Base-by-base conservation (phyloP, 768 basidiomycete genomes). In the Hemileccinum rubropunctum region DNA sequence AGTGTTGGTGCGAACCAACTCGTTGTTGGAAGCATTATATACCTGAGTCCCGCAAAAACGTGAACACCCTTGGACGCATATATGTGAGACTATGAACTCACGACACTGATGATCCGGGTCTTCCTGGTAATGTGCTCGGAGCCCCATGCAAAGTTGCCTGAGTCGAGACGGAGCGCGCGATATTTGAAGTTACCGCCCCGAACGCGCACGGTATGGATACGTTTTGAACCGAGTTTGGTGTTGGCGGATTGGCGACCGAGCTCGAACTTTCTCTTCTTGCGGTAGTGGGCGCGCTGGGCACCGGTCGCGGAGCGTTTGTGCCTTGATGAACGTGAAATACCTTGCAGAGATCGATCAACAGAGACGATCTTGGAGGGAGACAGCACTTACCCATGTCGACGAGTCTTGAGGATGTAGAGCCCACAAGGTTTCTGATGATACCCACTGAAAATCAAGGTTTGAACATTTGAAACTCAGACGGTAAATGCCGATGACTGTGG, bases 211-310 rank as follows among this genome's bases (percentile, higher is more conserved):
- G 83, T 81, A 77, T 98, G 97, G 64, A 99, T 76, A 53, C 97
- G 91, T 79, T 98, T 98, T 48, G 86, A 66, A 44, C 97, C 95
- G 58, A 99, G 85, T 79, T 91, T 98, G 69, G 97, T 99, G 82
- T 77, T 93, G 60, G 97, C 97, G 51, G 97, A 79, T 71, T 98
- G 97, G 70, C 97, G 93, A 70, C 95, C 97, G 65, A 98, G 86
- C 82, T 99, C 97, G 76, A 98, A 98, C 79, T 98, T 98, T 87
- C 97, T 86, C 91, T 98, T 99, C 84, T 99, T 99, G 81, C 95
- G 92, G 79, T 94, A 95, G 77, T 88, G 84, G 63, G 93, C 84
- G 64, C 89, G 87, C 74, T 93, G 89, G 52, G 89, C 91, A 65
- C 91, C 95, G 42, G 92, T 86, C 63, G 82, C 87, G 60, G 93